A percentile compares a stretch with the other conserved stretches of the same genome.
Evolutionary conservation across 805 yeast genomes (phyloP).

Genomic region (Lipomyces spencermartinsiae): DNA sequence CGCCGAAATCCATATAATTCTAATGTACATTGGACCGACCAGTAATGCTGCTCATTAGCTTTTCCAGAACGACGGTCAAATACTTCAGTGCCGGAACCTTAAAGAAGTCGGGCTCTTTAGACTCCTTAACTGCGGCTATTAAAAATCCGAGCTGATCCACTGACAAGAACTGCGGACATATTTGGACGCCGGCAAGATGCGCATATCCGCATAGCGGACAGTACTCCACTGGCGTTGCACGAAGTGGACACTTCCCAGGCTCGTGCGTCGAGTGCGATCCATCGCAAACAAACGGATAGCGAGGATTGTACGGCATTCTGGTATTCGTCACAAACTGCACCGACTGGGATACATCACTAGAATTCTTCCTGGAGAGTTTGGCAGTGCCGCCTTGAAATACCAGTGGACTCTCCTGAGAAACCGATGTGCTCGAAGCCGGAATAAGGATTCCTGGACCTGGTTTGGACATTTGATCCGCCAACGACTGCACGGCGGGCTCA

Average conservation of each 20-base stretch:
- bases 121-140: neutral
- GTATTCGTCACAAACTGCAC: neutral
- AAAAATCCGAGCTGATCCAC: slow-evolving; percentile 11
- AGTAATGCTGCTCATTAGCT: neutral
- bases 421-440: neutral
- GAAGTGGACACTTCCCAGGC: slow-evolving; percentile 30
- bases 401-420: neutral
- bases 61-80: neutral
- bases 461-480: neutral
- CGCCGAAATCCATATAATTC: neutral
- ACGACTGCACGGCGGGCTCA: neutral
- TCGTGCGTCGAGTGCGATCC: slow-evolving; percentile 24
- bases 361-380: neutral
- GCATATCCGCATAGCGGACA: slow-evolving; percentile 26
- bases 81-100: neutral
- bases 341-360: neutral
- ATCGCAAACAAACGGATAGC: slow-evolving; percentile 21
- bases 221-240: slow-evolving; percentile 13
- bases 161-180: slow-evolving; percentile 20
- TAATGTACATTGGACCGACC: neutral
- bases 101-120: slow-evolving; percentile 8
- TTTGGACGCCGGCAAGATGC: slow-evolving; percentile 13
- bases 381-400: neutral
- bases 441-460: neutral
- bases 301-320: slow-evolving; percentile 7